Evolutionary conservation across 2,329 filamentous ascomycete genomes (phyloP), one percentile per base, ranked within the genome.

Genomic region (Pseudogymnoascus sp.): DNA sequence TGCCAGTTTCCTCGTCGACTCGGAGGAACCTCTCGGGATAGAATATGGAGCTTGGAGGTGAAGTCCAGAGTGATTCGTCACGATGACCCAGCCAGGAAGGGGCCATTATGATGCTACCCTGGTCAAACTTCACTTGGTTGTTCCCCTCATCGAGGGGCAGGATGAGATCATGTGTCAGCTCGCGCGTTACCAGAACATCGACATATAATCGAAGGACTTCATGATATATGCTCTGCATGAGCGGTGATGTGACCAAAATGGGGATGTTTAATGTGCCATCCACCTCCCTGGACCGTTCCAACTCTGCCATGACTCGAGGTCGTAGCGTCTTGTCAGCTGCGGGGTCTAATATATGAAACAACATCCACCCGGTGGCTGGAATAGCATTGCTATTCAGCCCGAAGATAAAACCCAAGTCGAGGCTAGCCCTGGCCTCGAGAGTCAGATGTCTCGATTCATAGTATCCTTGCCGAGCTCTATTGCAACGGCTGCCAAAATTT

Each of bases 171-270:
- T 73, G 65, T 6, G 65, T 59, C 5, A 72, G 41, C 29, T 67
- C 70, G 5, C 73, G 67, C 7, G 70, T 71, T 1, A 75, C 66
- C 2, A 73, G 65, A 8, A 72, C 63, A 52, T 72, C 71, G 10
- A 69, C 68, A 61, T 73, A 72, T 6, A 74, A 45, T 1, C 72
- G 68, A n/a, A 75, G 63, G 3, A 67, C 67, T 62, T 74, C 72
- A 6, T 68, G 68, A 66, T 70, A 74, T 16, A 74, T 65, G 49
- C 70, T 72, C 49, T 73, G 71, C 4, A 75, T 63, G 6, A 74
- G 66, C 8, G 73, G 72, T 31, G 71, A 68, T 2, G 67, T 60
- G 39, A 69, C 62, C 23, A 74, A 63, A n/a, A 38, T 68, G 2
- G 66, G 60, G 2, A 72, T 65, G 37, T 38, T 38, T 38, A 38